phyloP scores from a whole-genome alignment of 1,284 basidiomycete species.

The Cutaneotrichosporon mucoides region DNA sequence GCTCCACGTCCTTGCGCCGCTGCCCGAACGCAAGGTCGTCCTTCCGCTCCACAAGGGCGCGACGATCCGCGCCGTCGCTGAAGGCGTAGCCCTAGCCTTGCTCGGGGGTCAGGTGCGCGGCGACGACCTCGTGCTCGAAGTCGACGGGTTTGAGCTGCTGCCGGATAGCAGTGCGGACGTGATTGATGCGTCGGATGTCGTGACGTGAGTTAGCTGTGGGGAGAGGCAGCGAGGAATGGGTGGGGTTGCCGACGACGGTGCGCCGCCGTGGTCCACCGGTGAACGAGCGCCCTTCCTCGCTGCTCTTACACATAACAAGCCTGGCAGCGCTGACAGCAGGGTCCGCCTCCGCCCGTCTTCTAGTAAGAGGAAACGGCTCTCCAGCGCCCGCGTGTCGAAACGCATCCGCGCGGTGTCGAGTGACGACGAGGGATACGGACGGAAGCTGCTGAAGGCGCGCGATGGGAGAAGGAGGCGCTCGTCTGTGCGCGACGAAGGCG shows the following conservation, averaged over 20 bases:
- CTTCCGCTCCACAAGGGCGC: not conserved
- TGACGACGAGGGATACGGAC: not conserved
- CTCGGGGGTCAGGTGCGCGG: not conserved
- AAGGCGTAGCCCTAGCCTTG: not conserved
- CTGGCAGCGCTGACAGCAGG: constrained; percentile 14
- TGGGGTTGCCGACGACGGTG: too few relatives aligned
- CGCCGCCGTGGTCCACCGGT: too few relatives aligned
- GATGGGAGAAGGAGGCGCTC: too few relatives aligned
- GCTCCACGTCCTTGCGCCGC: constrained; percentile 32
- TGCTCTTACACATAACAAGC: too few relatives aligned
- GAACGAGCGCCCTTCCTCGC: too few relatives aligned
- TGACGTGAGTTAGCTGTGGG: constrained; percentile 34
- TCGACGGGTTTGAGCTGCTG: constrained; percentile 49
- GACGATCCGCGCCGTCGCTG: constrained; percentile 4
- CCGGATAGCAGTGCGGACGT: constrained; percentile 32
- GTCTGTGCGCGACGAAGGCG: too few relatives aligned
- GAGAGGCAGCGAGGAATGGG: too few relatives aligned
- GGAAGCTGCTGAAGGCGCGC: not conserved
- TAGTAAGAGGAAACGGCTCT: constrained; percentile 6
- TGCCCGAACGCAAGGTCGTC: constrained; percentile 31
- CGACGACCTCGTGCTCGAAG: constrained; percentile 30
- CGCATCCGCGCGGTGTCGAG: not conserved
- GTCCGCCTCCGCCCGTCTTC: constrained; percentile 24
- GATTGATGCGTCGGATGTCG: constrained; percentile 37
- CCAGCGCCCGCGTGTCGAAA: not conserved